A percentile compares a stretch with the other conserved stretches of the same genome.
phyloP scores from a whole-genome alignment of 192 early-diverging fungal species.

The Rhizoclosmatium sp. region DNA sequence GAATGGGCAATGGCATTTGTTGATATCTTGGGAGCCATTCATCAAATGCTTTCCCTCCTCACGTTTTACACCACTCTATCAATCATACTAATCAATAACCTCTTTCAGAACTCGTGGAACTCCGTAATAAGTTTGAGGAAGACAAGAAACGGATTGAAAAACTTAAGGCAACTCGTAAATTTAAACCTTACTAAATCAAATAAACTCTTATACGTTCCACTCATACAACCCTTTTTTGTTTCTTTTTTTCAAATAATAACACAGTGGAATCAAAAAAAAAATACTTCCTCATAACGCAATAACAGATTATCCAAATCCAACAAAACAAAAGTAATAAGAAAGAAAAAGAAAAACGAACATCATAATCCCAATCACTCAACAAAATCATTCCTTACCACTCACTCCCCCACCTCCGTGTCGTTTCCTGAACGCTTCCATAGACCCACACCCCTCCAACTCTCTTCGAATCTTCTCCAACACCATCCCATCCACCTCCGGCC shows the following conservation, averaged over 20 bases:
- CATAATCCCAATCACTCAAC: not conserved
- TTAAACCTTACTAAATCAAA: conserved; percentile 80
- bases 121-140: conserved; percentile 92
- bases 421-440: conserved; percentile 41
- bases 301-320: not conserved
- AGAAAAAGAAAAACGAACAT: conserved; percentile 9
- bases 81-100: conserved; percentile 16
- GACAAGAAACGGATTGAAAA: conserved; percentile 85
- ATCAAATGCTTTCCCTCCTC: too few relatives aligned
- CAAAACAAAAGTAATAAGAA: conserved; percentile 16
- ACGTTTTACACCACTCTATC: conserved; percentile 5
- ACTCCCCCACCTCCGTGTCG: not conserved
- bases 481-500: conserved; percentile 53
- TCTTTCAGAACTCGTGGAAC: conserved; percentile 78
- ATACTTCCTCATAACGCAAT: not conserved
- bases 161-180: conserved; percentile 80
- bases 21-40: too few relatives aligned
- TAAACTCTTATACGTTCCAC: not conserved
- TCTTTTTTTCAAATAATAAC: not conserved
- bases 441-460: conserved; percentile 38
- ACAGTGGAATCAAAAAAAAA: conserved; percentile 6
- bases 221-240: not conserved
- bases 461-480: conserved; percentile 38
- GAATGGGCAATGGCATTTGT: too few relatives aligned
- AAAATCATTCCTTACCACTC: not conserved